Conservation (phyloP, 768 basidiomycete species). For the Hirschioporus abietinus region DNA sequence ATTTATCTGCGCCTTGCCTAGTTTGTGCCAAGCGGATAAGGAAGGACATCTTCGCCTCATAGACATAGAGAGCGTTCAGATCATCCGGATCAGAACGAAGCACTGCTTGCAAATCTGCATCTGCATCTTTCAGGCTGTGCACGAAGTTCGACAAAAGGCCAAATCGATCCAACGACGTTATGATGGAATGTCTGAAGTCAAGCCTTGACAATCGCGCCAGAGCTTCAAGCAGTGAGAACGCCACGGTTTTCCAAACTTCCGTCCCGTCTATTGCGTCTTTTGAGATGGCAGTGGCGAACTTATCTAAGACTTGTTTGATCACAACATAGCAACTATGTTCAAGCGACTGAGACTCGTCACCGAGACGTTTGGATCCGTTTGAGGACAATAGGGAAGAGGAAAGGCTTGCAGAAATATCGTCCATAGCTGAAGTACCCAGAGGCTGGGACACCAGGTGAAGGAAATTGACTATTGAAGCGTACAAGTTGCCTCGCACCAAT, state of each 20-base stretch:
- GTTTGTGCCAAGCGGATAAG: conserved; percentile 82
- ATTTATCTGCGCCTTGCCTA: conserved; percentile 74
- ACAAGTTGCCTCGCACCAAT: conserved; percentile 90
- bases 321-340: conserved; percentile 59
- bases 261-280: conserved; percentile 94
- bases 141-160: conserved; percentile 83
- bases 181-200: conserved; percentile 62
- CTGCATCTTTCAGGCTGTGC: conserved; percentile 77
- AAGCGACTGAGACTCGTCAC: conserved; percentile 33
- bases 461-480: conserved; percentile 86
- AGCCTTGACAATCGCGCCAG: conserved; percentile 64
- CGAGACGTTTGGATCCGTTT: not conserved
- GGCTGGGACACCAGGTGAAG: conserved; percentile 55
- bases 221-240: conserved; percentile 85
- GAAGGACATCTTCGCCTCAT: conserved; percentile 91
- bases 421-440: not conserved
- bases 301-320: conserved; percentile 65
- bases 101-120: conserved; percentile 65
- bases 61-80: conserved; percentile 87
- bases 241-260: conserved; percentile 95
- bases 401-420: conserved; percentile 13
- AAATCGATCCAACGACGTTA: conserved; percentile 56
- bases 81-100: conserved; percentile 91
- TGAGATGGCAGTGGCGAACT: conserved; percentile 65
- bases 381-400: not conserved